A percentile compares a stretch with the other conserved stretches of the same genome.
phyloP scores from a whole-genome alignment of 148 eudicot species.

The Amaranthus cruentus region DNA sequence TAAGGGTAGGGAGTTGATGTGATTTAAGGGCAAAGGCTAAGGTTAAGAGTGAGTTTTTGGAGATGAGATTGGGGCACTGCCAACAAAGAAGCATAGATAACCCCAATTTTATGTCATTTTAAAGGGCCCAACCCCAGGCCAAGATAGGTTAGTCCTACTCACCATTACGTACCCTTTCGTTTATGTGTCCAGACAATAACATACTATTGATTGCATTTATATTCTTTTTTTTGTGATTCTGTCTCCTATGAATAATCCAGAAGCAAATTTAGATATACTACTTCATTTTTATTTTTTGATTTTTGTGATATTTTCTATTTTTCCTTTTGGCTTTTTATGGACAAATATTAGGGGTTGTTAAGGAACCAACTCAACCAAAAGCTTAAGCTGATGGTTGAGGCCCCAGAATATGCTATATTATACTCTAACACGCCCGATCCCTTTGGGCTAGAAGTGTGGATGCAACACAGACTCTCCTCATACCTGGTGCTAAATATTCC shows the following conservation, averaged over 20 bases:
- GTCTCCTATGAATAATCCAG: neutral
- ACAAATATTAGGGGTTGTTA: neutral
- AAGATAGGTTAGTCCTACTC: neutral
- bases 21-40: neutral
- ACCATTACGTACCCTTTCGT: slow-evolving; percentile 9
- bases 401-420: no score
- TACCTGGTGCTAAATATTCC: no score
- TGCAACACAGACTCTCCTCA: no score
- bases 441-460: no score
- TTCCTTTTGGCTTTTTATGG: neutral
- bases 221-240: neutral
- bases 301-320: neutral
- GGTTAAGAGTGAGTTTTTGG: neutral
- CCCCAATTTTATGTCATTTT: neutral
- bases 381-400: no score
- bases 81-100: neutral
- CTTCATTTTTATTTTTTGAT: neutral
- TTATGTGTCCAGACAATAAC: slow-evolving; percentile 5
- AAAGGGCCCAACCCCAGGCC: neutral
- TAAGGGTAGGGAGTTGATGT: no score
- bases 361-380: no score
- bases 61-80: neutral
- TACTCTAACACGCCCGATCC: no score
- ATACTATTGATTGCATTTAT: neutral
- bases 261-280: neutral